These are phyloP conservation scores for Cyberlindnera nakhonratchasimensis DNA, from an alignment of 805 yeast species.

Conservation along the genomic window DNA sequence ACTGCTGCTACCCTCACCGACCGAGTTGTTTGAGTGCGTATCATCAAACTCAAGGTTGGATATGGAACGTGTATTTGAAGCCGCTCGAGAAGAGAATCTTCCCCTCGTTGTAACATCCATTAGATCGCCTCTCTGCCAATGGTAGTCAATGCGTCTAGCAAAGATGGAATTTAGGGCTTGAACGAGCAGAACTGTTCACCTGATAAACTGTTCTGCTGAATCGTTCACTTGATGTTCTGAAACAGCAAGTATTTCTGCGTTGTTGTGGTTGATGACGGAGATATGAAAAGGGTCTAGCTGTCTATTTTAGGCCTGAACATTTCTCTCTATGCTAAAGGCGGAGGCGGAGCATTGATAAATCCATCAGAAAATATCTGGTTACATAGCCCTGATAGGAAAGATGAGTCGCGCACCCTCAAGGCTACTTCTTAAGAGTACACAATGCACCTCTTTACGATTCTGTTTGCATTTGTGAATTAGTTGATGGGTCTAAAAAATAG, in stretches of 20 bases:
- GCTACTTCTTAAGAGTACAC: too few species aligned
- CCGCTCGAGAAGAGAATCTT: not conserved
- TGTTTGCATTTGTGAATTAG: too few species aligned
- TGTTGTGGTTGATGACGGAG: too few species aligned
- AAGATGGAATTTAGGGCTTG: not conserved
- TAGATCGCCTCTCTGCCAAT: not conserved
- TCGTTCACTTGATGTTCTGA: not conserved
- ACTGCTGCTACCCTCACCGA: not conserved
- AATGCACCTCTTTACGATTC: too few species aligned
- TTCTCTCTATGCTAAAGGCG: too few species aligned
- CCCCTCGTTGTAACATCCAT: conserved; percentile 1
- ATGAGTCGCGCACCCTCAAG: too few species aligned
- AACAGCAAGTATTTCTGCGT: not conserved
- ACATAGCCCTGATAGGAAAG: too few species aligned
- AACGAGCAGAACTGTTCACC: not conserved
- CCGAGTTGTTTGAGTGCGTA: not conserved
- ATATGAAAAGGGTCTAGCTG: not conserved
- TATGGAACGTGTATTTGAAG: not conserved
- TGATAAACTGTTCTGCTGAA: not conserved
- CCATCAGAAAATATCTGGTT: too few species aligned
- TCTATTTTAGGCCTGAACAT: not conserved
- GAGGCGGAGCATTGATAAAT: too few species aligned
- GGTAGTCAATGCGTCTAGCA: not conserved
- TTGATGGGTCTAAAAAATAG: too few species aligned
- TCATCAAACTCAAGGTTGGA: conserved; percentile 5